phyloP scores from a whole-genome alignment of 2,329 filamentous ascomycete genomes.

The Ascochyta pisi region DNA sequence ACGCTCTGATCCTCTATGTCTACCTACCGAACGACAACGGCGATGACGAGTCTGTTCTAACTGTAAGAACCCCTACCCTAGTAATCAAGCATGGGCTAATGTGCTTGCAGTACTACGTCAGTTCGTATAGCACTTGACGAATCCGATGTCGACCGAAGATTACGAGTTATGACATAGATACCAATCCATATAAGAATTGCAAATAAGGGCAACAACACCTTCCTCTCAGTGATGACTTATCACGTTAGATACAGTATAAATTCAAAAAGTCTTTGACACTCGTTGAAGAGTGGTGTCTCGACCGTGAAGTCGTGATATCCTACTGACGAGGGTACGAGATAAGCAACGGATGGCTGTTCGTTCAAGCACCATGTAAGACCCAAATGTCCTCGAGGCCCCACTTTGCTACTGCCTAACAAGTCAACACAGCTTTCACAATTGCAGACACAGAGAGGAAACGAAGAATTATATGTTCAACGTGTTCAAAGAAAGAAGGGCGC shows the following conservation, averaged over 20 bases:
- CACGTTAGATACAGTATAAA: too few relatives aligned
- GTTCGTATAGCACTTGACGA: slow-evolving; percentile 58
- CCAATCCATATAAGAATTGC: not conserved
- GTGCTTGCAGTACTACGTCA: slow-evolving; percentile 61
- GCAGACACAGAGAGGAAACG: not conserved
- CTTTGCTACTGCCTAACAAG: too few relatives aligned
- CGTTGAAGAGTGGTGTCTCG: too few relatives aligned
- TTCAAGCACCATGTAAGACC: too few relatives aligned
- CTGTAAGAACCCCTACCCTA: slow-evolving; percentile 57
- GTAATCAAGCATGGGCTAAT: not conserved
- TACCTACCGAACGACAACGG: slow-evolving; percentile 76
- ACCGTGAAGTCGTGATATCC: too few relatives aligned
- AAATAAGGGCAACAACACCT: not conserved
- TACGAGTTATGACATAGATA: slow-evolving; percentile 18
- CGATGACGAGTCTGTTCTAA: slow-evolving; percentile 76
- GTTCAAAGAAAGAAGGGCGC: slow-evolving; percentile 12
- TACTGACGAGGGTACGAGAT: too few relatives aligned
- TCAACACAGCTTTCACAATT: too few relatives aligned
- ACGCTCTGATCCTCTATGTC: slow-evolving; percentile 83
- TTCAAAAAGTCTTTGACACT: too few relatives aligned
- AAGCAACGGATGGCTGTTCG: too few relatives aligned
- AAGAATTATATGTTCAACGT: slow-evolving; percentile 20
- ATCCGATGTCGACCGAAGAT: not conserved
- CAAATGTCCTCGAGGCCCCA: too few relatives aligned
- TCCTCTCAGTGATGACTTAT: not conserved